These are phyloP conservation scores for Xerocomellus amylosporus DNA, from an alignment of 768 basidiomycete species.

Conservation along the genomic window DNA sequence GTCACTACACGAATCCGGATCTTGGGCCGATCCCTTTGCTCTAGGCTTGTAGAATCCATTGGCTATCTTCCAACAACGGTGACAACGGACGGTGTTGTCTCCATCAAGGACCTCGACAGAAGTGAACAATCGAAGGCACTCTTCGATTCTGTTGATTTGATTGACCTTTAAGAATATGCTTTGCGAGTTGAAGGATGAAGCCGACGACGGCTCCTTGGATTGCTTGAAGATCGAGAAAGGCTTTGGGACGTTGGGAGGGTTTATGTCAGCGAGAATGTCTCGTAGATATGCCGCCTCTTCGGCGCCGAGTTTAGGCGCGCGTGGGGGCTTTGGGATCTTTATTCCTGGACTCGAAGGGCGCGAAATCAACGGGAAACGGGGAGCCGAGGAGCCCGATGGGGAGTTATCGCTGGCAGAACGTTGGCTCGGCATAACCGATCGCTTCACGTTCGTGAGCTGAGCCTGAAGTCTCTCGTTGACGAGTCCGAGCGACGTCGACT, in stretches of 20 bases:
- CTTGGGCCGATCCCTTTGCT: slow-evolving; percentile 17
- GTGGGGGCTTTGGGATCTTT: slow-evolving; percentile 41
- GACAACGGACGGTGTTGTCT: slow-evolving; percentile 92
- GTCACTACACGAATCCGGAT: slow-evolving; percentile 32
- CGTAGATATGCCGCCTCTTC: slow-evolving; percentile 68
- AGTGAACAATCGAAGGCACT: slow-evolving; percentile 85
- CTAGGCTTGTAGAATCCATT: slow-evolving; percentile 55
- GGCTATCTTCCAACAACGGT: slow-evolving; percentile 90
- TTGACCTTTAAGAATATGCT: slow-evolving; percentile 30
- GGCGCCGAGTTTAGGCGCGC: slow-evolving; percentile 50
- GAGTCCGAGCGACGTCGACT: slow-evolving; percentile 21
- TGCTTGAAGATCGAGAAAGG: slow-evolving; percentile 53
- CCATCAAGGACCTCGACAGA: slow-evolving; percentile 91
- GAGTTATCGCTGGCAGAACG: slow-evolving; percentile 15
- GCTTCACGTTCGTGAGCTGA: slow-evolving; percentile 27
- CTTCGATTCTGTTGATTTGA: slow-evolving; percentile 43
- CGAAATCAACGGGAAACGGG: slow-evolving; percentile 25
- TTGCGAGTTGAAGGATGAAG: slow-evolving; percentile 18
- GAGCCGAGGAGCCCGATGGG: slow-evolving; percentile 14
- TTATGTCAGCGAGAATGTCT: slow-evolving; percentile 63
- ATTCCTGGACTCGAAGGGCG: slow-evolving; percentile 29
- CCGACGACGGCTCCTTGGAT: slow-evolving; percentile 26
- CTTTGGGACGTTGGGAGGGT: slow-evolving; percentile 38
- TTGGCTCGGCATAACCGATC: slow-evolving; percentile 22
- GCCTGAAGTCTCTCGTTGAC: slow-evolving; percentile 26